Base-by-base conservation (phyloP, 352 stramenopile genomes). In the Phytophthora niederhauseri region DNA sequence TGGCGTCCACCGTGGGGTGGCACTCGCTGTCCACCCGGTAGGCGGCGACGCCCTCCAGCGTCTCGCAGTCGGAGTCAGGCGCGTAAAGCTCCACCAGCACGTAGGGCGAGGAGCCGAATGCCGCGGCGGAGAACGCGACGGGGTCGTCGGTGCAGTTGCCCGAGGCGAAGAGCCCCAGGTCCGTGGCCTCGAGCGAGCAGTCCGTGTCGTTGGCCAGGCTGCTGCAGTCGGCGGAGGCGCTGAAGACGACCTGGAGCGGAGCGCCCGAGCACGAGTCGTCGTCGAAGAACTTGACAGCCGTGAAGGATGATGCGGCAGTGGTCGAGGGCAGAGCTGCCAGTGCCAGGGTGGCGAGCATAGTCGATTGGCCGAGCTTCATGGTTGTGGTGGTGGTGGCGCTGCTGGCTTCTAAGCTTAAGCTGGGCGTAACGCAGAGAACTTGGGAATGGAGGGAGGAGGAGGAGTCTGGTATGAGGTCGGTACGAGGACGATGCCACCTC, bases 21-120 rank as follows among this genome's bases (percentile, higher is more conserved):
- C 68, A 76, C 4, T 41, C 48, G 30, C 52, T 68, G 49, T 76
- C 68, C 36, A 65, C 51, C 19, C 68, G 68, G 28, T 76, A 76
- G 38, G 58, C 68, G 6, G 68, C 45, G 11, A 72, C 57, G 1
- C 68, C 63, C 31, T 72, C 64, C 17, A 72, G 64, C 11, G 15
- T 57, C 17, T 50, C 22, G 59, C 64, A 76, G 20, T 70, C 57
- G n/a, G 30, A 57, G 6, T 73, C 59, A 2, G 58, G 48, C 0
- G 6, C 8, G 51, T 73, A 49, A 2, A 73, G 34, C 31, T 77
- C 60, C 45, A 77, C 60, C 9, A 73, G 30, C 1, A 70, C 50
- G 58, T 62, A 77, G 6, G 59, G 45, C 6, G 56, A 50, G 15
- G 50, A 60, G 1, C 31, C 52, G n/a, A 73, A 73, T 4, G 60